Evolutionary conservation across 2,329 filamentous ascomycete species (phyloP).

Genomic region (Neophaeococcomyces aloes): DNA sequence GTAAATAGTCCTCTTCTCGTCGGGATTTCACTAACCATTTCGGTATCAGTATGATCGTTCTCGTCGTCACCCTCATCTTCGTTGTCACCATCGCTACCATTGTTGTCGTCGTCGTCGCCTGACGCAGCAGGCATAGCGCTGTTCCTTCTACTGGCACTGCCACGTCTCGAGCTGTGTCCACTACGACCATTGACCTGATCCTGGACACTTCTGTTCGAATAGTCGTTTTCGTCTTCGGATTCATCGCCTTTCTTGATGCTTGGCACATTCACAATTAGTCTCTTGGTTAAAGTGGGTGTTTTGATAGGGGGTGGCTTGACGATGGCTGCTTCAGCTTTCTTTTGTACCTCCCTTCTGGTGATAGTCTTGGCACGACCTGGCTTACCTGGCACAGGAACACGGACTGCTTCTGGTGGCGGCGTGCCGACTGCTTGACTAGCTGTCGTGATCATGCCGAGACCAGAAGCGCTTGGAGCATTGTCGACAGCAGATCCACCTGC

Average conservation of each 20-base stretch:
- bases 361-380: slow-evolving; percentile 45
- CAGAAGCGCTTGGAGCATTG: slow-evolving; percentile 4
- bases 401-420: slow-evolving; percentile 12
- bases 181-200: neutral
- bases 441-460: slow-evolving; percentile 18
- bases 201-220: neutral
- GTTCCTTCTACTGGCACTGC: slow-evolving; percentile 3
- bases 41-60: slow-evolving; percentile 21
- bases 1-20: slow-evolving; percentile 1
- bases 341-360: slow-evolving; percentile 48
- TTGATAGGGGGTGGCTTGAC: slow-evolving; percentile 30
- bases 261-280: slow-evolving; percentile 17
- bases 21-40: neutral
- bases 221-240: slow-evolving; percentile 3
- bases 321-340: slow-evolving; percentile 48
- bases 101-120: neutral
- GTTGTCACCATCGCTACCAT: slow-evolving; percentile 7
- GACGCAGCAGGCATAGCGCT: neutral
- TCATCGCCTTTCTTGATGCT: slow-evolving; percentile 9
- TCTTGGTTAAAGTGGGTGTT: slow-evolving; percentile 22
- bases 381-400: slow-evolving; percentile 12
- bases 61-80: slow-evolving; percentile 16
- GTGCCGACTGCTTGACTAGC: slow-evolving; percentile 1
- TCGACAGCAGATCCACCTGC: neutral
- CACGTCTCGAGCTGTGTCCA: slow-evolving; percentile 7